A percentile compares a stretch with the other conserved stretches of the same genome.
These are phyloP conservation scores for Mycena kentingensis DNA, from an alignment of 768 basidiomycete species.

Conservation along the genomic window DNA sequence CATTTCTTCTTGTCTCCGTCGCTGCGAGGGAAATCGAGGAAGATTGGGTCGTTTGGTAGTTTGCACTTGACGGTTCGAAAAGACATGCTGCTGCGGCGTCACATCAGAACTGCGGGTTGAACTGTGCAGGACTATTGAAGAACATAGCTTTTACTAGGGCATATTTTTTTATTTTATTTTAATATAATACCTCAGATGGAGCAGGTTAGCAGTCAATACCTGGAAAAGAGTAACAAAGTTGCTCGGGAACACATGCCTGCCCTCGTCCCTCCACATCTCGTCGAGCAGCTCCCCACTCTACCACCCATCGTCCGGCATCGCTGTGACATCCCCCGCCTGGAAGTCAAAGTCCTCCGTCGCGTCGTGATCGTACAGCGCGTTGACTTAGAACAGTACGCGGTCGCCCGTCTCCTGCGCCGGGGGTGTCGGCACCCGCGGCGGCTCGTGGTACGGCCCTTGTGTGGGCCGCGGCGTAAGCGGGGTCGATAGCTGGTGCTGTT, in stretches of 20 bases:
- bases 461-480: constrained; percentile 17
- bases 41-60: too few relatives aligned
- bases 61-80: too few relatives aligned
- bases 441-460: constrained; percentile 18
- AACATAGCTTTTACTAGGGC: too few relatives aligned
- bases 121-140: too few relatives aligned
- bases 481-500: too few relatives aligned
- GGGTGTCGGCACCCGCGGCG: constrained; percentile 21
- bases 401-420: constrained; percentile 70
- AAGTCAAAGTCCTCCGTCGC: constrained; percentile 96
- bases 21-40: too few relatives aligned
- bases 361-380: constrained; percentile 86
- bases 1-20: too few relatives aligned
- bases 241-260: constrained; percentile 83
- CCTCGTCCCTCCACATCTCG: constrained; percentile 70
- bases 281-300: constrained; percentile 90
- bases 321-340: constrained; percentile 89
- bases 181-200: too few relatives aligned
- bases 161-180: too few relatives aligned
- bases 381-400: constrained; percentile 87
- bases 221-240: constrained; percentile 85
- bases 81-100: too few relatives aligned
- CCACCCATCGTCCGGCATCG: constrained; percentile 96
- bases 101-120: too few relatives aligned
- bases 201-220: too few relatives aligned